Evolutionary conservation across 495 filamentous ascomycete species (phyloP), one percentile per base, ranked within the genome.

Genomic region (Lepidopterella palustris): DNA sequence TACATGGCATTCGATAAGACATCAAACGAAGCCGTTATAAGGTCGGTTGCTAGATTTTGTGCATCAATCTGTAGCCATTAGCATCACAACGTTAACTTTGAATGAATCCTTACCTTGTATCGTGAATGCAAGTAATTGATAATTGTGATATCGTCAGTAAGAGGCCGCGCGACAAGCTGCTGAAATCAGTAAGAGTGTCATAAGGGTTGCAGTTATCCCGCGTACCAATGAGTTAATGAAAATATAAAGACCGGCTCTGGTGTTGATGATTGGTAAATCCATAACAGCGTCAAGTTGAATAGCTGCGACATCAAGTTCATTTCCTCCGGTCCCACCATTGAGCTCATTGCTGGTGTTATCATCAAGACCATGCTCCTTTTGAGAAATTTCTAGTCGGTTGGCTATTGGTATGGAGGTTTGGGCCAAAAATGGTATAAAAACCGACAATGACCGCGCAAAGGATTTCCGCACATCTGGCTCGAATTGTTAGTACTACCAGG

Each of bases 161-260:
- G 73, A 5, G 93, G 95, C 42, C 89, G 80, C 11, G 85, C 90
- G 39, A 85, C 82, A 65, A 96, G 82, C 88, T 92, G 29, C 1
- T n/a, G 15, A 48, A 25, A 29, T 65, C 53, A 66, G 60, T 29
- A 13, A 5, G 26, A 15, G 10, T 28, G 20, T 20, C 1, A 4
- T 31, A 25, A 25, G n/a, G 1, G 24, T 18, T 21, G 70, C 11
- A 47, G 40, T 11, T 26, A n/a, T 23, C 32, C 20, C 5, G 53
- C 79, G 69, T 76, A 96, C 88, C 75, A 88, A 79, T 48, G 91
- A 84, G 70, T 90, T 91, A 28, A 98, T 76, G 70, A 92, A 97
- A n/a, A 97, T 79, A 71, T 92, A 97, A 62, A 97, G 76, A 47
- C 89, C 90, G 52, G 90, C 92, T 75, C 92, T 81, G n/a, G 90